A percentile compares a stretch with the other conserved stretches of the same genome.
Evolutionary conservation across 495 filamentous ascomycete genomes (phyloP).

Genomic region (Daldinia concentrica): DNA sequence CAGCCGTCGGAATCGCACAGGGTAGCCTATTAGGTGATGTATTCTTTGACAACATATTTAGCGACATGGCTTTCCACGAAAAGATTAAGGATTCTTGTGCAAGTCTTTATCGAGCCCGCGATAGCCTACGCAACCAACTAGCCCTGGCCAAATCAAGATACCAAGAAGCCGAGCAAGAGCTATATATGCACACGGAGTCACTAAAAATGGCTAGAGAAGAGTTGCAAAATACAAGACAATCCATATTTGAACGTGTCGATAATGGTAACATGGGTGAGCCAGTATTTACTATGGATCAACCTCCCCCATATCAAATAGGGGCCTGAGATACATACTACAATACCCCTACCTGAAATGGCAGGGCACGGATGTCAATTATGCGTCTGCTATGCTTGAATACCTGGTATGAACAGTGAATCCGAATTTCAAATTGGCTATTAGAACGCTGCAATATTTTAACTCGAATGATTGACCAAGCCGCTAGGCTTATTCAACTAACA

Average conservation of each 20-base stretch:
- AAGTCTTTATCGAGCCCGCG: conserved; percentile 44
- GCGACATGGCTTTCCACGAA: conserved; percentile 57
- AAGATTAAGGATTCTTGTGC: conserved; percentile 52
- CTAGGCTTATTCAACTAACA: not conserved
- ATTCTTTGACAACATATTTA: conserved; percentile 60
- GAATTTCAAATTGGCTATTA: not conserved
- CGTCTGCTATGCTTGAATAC: too few relatives aligned
- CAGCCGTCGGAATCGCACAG: conserved; percentile 46
- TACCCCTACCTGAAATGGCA: not conserved
- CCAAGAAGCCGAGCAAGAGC: conserved; percentile 26
- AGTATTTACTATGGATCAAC: conserved; percentile 17
- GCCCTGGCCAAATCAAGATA: conserved; percentile 37
- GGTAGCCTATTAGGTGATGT: conserved; percentile 54
- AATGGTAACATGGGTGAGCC: not conserved
- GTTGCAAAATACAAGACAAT: conserved; percentile 52
- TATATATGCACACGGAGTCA: conserved; percentile 36
- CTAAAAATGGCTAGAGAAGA: conserved; percentile 48
- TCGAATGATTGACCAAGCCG: not conserved
- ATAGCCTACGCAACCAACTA: conserved; percentile 36
- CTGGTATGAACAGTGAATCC: not conserved
- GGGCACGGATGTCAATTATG: too few relatives aligned
- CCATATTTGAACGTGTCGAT: conserved; percentile 44
- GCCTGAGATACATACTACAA: not conserved
- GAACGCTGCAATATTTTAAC: not conserved
- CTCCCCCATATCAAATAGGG: conserved; percentile 32